phyloP scores from a whole-genome alignment of 2,329 filamentous ascomycete genomes.

The Colletotrichum coccodes region DNA sequence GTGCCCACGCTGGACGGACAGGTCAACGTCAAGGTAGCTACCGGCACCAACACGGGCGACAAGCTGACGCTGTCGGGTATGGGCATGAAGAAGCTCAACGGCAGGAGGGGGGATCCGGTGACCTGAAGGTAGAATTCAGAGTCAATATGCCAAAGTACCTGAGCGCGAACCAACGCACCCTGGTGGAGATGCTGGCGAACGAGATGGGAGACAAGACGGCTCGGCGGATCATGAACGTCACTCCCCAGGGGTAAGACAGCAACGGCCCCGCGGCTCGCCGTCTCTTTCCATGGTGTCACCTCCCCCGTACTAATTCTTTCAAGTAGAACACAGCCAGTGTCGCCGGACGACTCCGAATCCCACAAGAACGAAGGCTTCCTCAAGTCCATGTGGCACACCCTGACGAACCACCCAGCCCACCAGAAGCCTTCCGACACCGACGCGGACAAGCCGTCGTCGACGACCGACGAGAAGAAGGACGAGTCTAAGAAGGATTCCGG shows the following conservation, averaged over 20 bases:
- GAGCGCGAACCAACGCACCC: slow-evolving; percentile 88
- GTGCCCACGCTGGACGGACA: slow-evolving; percentile 92
- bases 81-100: slow-evolving; percentile 90
- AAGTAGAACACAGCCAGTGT: slow-evolving; percentile 28
- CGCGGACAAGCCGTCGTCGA: slow-evolving; percentile 33
- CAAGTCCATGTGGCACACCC: slow-evolving; percentile 91
- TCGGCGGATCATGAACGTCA: slow-evolving; percentile 90
- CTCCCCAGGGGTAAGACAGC: slow-evolving; percentile 59
- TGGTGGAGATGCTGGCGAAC: slow-evolving; percentile 95
- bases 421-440: slow-evolving; percentile 48
- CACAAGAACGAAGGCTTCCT: slow-evolving; percentile 90
- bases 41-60: slow-evolving; percentile 92
- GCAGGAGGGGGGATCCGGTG: slow-evolving; percentile 77
- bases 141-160: slow-evolving; percentile 96
- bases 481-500: slow-evolving; percentile 44
- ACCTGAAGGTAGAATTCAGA: slow-evolving; percentile 93
- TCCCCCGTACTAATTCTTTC: slow-evolving; percentile 9
- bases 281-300: neutral
- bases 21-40: slow-evolving; percentile 89
- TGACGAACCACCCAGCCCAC: slow-evolving; percentile 80
- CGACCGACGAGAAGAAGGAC: slow-evolving; percentile 37
- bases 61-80: slow-evolving; percentile 88
- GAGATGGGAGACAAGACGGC: slow-evolving; percentile 95
- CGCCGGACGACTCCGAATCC: slow-evolving; percentile 49
- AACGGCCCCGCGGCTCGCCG: neutral